Evolutionary conservation across 768 basidiomycete genomes (phyloP), one percentile per base, ranked within the genome.

Genomic region (Ramaria rubella): DNA sequence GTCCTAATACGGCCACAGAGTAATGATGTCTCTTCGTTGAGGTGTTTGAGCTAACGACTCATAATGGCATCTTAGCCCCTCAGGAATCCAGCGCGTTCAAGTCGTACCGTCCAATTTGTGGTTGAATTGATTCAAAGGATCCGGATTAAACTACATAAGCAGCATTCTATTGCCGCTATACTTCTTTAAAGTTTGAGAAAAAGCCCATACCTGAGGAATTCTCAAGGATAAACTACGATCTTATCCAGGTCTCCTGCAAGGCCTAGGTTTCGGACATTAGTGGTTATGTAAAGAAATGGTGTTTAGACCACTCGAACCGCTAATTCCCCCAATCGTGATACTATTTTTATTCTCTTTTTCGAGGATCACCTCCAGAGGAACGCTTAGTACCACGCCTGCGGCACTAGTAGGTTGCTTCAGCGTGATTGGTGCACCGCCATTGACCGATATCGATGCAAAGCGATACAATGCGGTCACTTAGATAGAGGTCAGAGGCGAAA

Each of bases 241-340:
- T 53, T 53, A 40, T 53, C 52, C 5, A 53, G 23, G 24, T 53
- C 52, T 12, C 29, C 52, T 26, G 52, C 52, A 29, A 21, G 24
- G 7, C 36, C 52, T 17, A n/a, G 36, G 11, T n/a, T n/a, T n/a
- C n/a, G 36, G n/a, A n/a, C 36, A 38, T n/a, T 7, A 9, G 17
- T 34, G 21, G 24, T 33, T 53, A 8, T 29, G 29, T 33, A 23
- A 14, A 23, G 17, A 12, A 17, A 15, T 53, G 52, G 5, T n/a
- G 38, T 43, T 19, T n/a, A 34, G 8, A 19, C 7, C 26, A n/a
- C 29, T 15, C 21, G 12, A 17, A 19, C 26, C 34, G 30, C 15
- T 24, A 7, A 17, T 29, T 7, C 52, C 52, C n/a, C 52, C 52
- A n/a, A 53, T 40, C 15, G 52, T 53, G 34, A 53, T 53, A 14